Evolutionary conservation across 2,329 filamentous ascomycete genomes (phyloP), one percentile per base, ranked within the genome.

Genomic region (Fusarium albosuccineum): DNA sequence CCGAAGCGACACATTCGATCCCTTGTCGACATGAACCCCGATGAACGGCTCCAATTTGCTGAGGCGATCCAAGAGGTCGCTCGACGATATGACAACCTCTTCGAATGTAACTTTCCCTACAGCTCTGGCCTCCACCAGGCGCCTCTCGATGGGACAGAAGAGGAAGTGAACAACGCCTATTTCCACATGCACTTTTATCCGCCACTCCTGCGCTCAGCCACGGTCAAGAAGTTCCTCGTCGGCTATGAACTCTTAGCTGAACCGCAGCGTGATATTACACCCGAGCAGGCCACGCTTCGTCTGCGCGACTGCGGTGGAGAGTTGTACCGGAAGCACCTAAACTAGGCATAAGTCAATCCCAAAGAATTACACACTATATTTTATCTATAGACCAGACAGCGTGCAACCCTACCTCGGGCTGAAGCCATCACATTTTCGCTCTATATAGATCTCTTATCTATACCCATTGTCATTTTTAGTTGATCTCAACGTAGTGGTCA

Each of bases 171-270:
- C 72, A 89, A 89, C 64, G 93, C 92, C 70, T 95, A 97, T 80
- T 89, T 99, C 76, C 96, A 99, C 79, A 91, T 99, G 83, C 96
- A 99, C 82, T 99, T 99, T 80, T 98, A 97, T 78, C 96, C 96
- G 41, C 96, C 96, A 11, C 84, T 99, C 46, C 84, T 99, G 67
- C 89, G 96, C 58, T 97, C 94, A 46, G 94, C 96, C 3, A 97
- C 94, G 0, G 94, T 99, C 46, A 90, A 92, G 71, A 99, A 99
- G 82, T 99, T 98, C 81, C 80, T 98, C 53, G 96, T 99, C 34
- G 96, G 96, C 0, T 98, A 97, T 77, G 96, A 99, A 81, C 86
- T 99, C 81, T 89, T 99, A 88, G 96, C 92, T 2, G 96, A 99
- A 81, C 95, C 96, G n/a, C 96, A 99, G 80, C 88, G 96, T 61